Base-by-base conservation (phyloP, 2,329 filamentous ascomycete species). In the Bisporella sp. region DNA sequence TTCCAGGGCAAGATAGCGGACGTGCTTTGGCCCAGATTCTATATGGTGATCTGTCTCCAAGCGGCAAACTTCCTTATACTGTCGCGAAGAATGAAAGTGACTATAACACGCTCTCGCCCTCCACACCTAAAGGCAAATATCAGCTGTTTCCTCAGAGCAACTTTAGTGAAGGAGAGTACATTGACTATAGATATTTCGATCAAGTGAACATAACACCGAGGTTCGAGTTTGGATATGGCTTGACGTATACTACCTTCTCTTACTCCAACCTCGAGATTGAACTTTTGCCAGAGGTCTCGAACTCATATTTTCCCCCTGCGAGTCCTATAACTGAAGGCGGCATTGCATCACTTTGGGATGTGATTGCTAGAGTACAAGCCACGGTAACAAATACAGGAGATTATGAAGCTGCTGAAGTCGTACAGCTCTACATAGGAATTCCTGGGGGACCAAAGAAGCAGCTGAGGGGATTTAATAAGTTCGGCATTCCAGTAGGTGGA, bases 381-480 rank as follows among this genome's bases (percentile, higher is more conserved):
- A 70, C 65, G 6, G 32, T 56, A 6, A 21, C 66, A 6, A 82
- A 84, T 59, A 76, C 72, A 0, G 79, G 79, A 3, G 58, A 56
- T 9, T 51, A 62, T 1, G 28, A 54, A 3, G 64, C 57, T 6
- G 59, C 62, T 41, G 58, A 61, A 37, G 60, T 65, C 6, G 57
- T 59, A 5, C 64, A 66, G 51, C 46, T 66, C 5, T 65, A 65
- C 45, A 32, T 59, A 2, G 37, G 41, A 1, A 44, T 59, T 44
- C 57, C 57, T 0, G 48, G 46, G 6, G 49, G 21, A n/a, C 84
- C 85, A 0, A 70, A 76, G 0, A 71, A 75, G 41, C 81, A 85
- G 61, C 69, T 87, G 12, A 74, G 82, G 2, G 82, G 84, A 3
- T 86, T 87, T 53, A 73, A 76, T 30, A 84, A 83, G 62, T 72